Percentiles rank a stretch among this genome's conserved stretches.
Evolutionary conservation across 2,329 filamentous ascomycete species (phyloP).

Genomic region (Fusarium udum): DNA sequence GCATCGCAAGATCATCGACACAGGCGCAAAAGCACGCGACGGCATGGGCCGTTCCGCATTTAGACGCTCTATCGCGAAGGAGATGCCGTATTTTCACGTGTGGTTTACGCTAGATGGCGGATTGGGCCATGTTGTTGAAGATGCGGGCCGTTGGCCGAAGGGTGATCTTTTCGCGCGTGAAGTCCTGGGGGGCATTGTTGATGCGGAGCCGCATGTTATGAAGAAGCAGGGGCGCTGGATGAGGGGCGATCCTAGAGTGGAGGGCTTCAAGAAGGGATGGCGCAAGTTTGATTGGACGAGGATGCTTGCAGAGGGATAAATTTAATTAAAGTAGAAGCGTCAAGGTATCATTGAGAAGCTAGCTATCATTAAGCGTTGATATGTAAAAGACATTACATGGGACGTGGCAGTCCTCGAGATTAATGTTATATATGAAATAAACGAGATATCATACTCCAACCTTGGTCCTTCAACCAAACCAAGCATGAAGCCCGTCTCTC

Average conservation of each 20-base stretch:
- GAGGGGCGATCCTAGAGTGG: constrained; percentile 73
- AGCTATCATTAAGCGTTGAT: constrained; percentile 15
- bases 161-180: constrained; percentile 95
- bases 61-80: constrained; percentile 82
- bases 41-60: constrained; percentile 83
- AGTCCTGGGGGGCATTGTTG: constrained; percentile 91
- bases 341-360: background rate
- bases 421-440: constrained; percentile 39
- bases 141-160: constrained; percentile 83
- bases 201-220: constrained; percentile 80
- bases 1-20: constrained; percentile 95
- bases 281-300: constrained; percentile 89
- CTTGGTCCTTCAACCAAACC: background rate
- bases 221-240: constrained; percentile 92
- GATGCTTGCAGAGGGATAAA: constrained; percentile 57
- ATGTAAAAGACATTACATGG: constrained; percentile 40
- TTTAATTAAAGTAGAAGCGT: background rate
- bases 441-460: constrained; percentile 8
- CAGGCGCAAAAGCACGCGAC: constrained; percentile 69
- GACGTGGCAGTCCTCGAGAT: constrained; percentile 29
- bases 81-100: constrained; percentile 98
- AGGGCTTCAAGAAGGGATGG: constrained; percentile 86
- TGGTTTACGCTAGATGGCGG: constrained; percentile 96
- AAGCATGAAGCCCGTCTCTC: constrained; percentile 3
- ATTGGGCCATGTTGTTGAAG: constrained; percentile 90